phyloP scores from a whole-genome alignment of 495 filamentous ascomycete genomes.

The Ascobolus immersus region DNA sequence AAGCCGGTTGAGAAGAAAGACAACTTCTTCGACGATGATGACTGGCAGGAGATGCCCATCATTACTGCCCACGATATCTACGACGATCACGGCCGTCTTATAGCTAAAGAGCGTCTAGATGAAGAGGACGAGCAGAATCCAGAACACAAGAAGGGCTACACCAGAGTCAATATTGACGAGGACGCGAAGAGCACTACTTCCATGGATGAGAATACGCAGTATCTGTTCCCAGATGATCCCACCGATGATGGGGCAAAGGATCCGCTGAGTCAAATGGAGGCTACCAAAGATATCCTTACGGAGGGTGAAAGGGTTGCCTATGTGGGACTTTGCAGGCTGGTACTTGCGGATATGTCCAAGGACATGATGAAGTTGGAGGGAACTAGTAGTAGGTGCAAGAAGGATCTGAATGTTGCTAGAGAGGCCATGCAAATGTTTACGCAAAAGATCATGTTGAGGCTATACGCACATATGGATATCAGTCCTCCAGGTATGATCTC shows the following conservation, averaged over 20 bases:
- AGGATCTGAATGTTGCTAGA: constrained; percentile 35
- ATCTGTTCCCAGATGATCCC: constrained; percentile 55
- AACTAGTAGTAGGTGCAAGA: constrained; percentile 32
- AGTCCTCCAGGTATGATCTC: constrained; percentile 27
- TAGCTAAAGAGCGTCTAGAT: constrained; percentile 51
- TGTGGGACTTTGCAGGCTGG: constrained; percentile 61
- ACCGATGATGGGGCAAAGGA: constrained; percentile 67
- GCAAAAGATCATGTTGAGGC: constrained; percentile 82
- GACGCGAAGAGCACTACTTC: constrained; percentile 81
- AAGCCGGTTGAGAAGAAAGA: constrained; percentile 24
- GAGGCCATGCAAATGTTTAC: constrained; percentile 86
- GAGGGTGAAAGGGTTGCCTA: constrained; percentile 93
- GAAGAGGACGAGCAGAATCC: constrained; percentile 42
- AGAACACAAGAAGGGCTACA: constrained; percentile 85
- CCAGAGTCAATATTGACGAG: constrained; percentile 73
- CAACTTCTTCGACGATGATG: too few relatives aligned
- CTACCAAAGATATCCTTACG: constrained; percentile 83
- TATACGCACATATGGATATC: constrained; percentile 95
- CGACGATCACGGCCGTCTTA: constrained; percentile 67
- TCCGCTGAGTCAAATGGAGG: constrained; percentile 67
- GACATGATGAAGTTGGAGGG: constrained; percentile 32
- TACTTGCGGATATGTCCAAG: constrained; percentile 48
- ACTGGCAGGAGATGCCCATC: constrained; percentile 88
- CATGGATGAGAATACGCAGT: constrained; percentile 91
- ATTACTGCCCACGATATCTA: constrained; percentile 81